phyloP scores from a whole-genome alignment of 129 eudicot species.

The Centaurea solstitialis region DNA sequence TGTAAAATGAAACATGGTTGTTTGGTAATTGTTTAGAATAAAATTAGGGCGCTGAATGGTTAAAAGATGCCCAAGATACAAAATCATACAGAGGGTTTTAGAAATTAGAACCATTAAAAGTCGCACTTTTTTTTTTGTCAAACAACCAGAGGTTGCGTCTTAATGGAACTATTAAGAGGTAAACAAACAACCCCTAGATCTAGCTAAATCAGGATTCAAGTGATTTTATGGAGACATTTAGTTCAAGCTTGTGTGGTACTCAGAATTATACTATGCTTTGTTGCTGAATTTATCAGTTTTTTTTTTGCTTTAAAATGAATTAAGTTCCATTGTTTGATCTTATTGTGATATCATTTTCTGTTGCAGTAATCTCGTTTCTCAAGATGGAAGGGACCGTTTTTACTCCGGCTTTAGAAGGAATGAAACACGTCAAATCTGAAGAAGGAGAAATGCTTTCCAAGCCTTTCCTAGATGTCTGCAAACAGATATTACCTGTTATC shows the following conservation, averaged over 20 bases:
- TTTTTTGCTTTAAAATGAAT: conserved; percentile 12
- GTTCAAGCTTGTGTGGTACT: neutral
- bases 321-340: neutral
- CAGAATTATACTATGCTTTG: conserved; percentile 9
- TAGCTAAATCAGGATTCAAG: neutral
- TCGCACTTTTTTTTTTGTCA: too few relatives aligned
- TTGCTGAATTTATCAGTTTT: neutral
- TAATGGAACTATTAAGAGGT: too few relatives aligned
- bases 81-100: too few relatives aligned
- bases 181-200: neutral
- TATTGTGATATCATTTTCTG: neutral
- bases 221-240: neutral
- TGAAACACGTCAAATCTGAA: conserved; percentile 84
- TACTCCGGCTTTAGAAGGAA: conserved; percentile 80
- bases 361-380: conserved; percentile 14
- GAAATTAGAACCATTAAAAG: too few relatives aligned
- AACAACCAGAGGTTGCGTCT: too few relatives aligned
- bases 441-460: conserved; percentile 80
- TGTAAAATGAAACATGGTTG: too few relatives aligned
- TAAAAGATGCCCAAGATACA: too few relatives aligned
- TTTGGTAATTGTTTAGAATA: too few relatives aligned
- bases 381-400: conserved; percentile 80
- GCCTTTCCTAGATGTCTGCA: conserved; percentile 93
- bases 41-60: too few relatives aligned
- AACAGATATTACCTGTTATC: conserved; percentile 79